These are phyloP conservation scores for Prunella vulgaris DNA, from an alignment of 257 asterid species.

Conservation along the genomic window DNA sequence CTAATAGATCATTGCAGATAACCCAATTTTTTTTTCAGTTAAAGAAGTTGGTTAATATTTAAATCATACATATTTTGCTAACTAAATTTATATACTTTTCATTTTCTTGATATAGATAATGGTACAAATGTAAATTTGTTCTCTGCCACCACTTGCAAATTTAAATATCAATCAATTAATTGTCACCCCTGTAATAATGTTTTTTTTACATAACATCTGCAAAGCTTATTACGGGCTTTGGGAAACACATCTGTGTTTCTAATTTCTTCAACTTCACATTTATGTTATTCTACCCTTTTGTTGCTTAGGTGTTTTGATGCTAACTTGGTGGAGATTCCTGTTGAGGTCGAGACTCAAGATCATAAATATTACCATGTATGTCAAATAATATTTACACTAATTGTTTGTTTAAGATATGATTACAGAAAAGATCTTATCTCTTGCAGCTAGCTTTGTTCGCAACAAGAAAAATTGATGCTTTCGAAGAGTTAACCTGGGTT, in stretches of 20 bases:
- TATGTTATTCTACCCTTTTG: neutral
- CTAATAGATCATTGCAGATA: neutral
- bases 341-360: constrained; percentile 62
- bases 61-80: neutral
- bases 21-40: neutral
- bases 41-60: neutral
- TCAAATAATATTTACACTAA: neutral
- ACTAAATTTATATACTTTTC: neutral
- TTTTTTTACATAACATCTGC: too few species aligned
- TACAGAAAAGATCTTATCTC: neutral
- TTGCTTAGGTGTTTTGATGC: constrained; percentile 54
- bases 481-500: constrained; percentile 72
- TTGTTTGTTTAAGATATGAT: neutral
- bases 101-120: neutral
- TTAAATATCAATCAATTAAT: neutral
- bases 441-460: constrained; percentile 68
- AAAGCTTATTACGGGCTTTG: too few species aligned
- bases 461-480: constrained; percentile 42
- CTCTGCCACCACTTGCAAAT: neutral
- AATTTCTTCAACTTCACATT: too few species aligned
- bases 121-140: neutral
- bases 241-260: too few species aligned
- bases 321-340: constrained; percentile 62
- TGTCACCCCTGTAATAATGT: neutral
- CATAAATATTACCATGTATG: constrained; percentile 64